These are phyloP conservation scores for Euphorbia pulcherrima DNA, from an alignment of 345 rosid genomes.

Conservation along the genomic window DNA sequence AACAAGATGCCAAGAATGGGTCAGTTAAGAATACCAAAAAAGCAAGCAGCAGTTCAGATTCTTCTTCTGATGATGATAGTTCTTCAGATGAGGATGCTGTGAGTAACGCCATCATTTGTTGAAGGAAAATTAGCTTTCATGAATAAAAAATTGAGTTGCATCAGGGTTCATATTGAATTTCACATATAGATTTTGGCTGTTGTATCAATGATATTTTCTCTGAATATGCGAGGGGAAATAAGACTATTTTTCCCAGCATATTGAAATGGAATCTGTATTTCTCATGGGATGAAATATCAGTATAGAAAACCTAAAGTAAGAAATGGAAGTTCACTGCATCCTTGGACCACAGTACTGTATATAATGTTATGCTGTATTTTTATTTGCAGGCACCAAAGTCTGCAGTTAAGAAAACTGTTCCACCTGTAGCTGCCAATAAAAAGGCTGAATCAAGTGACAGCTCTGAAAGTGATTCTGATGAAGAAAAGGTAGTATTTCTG, in stretches of 20 bases:
- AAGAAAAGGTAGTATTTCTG: constrained; percentile 11
- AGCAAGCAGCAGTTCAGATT: background rate
- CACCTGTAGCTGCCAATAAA: constrained; percentile 1
- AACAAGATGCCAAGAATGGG: background rate
- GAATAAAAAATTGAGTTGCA: background rate
- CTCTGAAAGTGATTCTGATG: constrained; percentile 19
- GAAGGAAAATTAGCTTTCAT: background rate
- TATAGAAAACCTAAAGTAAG: background rate
- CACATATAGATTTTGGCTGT: background rate
- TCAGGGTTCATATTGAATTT: background rate
- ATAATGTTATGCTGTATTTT: background rate
- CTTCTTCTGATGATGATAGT: background rate
- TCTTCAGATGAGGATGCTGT: constrained; percentile 19
- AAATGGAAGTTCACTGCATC: background rate
- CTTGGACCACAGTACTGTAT: background rate
- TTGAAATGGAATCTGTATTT: no score
- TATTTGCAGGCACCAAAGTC: constrained; percentile 10
- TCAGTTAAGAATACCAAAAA: background rate
- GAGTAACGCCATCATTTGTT: background rate
- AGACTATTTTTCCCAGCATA: no score
- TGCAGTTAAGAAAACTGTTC: background rate
- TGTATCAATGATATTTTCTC: no score
- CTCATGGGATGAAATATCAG: background rate
- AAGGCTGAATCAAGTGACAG: constrained; percentile 20
- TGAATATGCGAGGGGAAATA: no score